Evolutionary conservation across 805 yeast genomes (phyloP).

Genomic region (Sugiyamaella americana): DNA sequence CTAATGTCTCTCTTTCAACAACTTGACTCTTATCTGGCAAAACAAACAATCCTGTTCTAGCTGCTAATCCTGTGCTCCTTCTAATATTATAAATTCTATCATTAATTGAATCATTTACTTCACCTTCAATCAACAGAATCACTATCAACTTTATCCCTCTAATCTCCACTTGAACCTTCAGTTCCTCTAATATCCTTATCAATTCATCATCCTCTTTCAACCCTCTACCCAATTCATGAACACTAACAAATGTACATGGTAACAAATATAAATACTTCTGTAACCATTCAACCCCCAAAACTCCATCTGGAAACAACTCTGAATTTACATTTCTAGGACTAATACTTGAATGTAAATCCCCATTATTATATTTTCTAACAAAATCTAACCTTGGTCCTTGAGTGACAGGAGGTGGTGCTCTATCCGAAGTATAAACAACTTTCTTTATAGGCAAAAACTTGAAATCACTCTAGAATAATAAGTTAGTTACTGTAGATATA

Average conservation of each 20-base stretch:
- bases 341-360: constrained; percentile 28
- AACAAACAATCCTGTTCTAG: constrained; percentile 41
- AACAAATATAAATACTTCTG: constrained; percentile 42
- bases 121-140: constrained; percentile 16
- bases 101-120: constrained; percentile 18
- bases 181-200: constrained; percentile 19
- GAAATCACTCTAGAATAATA: background rate
- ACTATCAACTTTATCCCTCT: constrained; percentile 20
- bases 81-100: constrained; percentile 36
- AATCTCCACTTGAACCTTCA: constrained; percentile 14
- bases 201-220: constrained; percentile 28
- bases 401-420: background rate
- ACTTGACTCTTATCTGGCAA: constrained; percentile 36
- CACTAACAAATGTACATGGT: constrained; percentile 45
- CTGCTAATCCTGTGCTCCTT: constrained; percentile 38
- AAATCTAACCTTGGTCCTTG: background rate
- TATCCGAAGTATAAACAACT: background rate
- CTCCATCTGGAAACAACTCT: constrained; percentile 36
- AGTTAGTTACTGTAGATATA: too few relatives aligned
- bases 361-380: constrained; percentile 9
- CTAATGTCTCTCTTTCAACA: constrained; percentile 39
- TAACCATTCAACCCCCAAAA: constrained; percentile 47
- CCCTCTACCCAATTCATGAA: constrained; percentile 34
- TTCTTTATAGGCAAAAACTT: background rate
- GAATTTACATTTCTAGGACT: constrained; percentile 44